phyloP scores from a whole-genome alignment of 2,329 filamentous ascomycete species.

The Cryphonectria naterciae region DNA sequence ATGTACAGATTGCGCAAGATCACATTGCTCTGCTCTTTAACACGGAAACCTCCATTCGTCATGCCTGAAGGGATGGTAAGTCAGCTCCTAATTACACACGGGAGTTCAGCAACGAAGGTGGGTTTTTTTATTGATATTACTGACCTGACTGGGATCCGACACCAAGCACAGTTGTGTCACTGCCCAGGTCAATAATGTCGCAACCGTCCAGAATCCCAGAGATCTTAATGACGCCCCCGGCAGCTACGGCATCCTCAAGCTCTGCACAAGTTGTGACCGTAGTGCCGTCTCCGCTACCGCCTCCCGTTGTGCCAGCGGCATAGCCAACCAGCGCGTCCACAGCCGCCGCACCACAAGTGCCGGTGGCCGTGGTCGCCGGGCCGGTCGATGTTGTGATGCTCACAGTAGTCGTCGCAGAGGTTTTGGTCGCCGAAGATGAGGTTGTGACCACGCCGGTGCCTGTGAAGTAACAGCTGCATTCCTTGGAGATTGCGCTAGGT shows the following conservation, averaged over 20 bases:
- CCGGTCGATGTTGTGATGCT: constrained; percentile 18
- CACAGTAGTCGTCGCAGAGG: constrained; percentile 30
- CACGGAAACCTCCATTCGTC: constrained; percentile 49
- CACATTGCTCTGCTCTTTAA: constrained; percentile 55
- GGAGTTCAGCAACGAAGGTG: not conserved
- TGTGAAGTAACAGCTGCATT: constrained; percentile 38
- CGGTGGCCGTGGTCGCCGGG: constrained; percentile 14
- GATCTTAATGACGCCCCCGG: constrained; percentile 50
- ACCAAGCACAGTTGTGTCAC: constrained; percentile 57
- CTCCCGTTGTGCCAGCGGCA: constrained; percentile 48
- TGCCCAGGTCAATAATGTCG: constrained; percentile 48
- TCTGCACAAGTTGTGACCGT: constrained; percentile 50
- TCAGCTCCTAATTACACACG: not conserved
- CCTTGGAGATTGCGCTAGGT: constrained; percentile 37
- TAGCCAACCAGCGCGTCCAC: constrained; percentile 39
- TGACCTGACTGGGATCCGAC: constrained; percentile 47
- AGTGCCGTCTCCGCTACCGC: constrained; percentile 47
- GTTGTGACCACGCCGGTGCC: constrained; percentile 29
- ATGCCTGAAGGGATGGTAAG: constrained; percentile 37
- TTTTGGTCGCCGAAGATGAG: constrained; percentile 28
- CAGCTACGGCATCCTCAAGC: constrained; percentile 43
- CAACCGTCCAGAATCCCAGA: constrained; percentile 48
- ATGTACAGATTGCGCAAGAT: constrained; percentile 62
- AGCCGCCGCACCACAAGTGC: constrained; percentile 29
- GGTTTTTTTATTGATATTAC: constrained; percentile 8